These are phyloP conservation scores for Cercis canadensis DNA, from an alignment of 306 rosid species.

Conservation along the genomic window DNA sequence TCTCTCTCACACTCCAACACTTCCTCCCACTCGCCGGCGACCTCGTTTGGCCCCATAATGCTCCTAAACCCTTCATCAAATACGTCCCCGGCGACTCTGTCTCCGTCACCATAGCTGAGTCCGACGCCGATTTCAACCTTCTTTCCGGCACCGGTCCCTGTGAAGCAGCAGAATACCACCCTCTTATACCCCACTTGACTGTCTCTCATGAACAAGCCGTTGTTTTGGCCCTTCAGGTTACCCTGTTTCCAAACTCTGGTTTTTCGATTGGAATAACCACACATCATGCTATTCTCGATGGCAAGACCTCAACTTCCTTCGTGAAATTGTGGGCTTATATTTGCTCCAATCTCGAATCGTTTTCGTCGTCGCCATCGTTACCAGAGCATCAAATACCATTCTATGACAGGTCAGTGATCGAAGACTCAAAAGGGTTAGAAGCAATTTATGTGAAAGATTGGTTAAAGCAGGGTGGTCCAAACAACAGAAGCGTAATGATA, in stretches of 20 bases:
- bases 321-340: conserved; percentile 53
- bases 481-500: not conserved
- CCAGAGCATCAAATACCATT: conserved; percentile 45
- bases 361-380: not conserved
- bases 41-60: conserved; percentile 51
- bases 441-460: conserved; percentile 9
- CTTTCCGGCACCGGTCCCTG: conserved; percentile 28
- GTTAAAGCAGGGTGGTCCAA: not conserved
- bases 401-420: conserved; percentile 36
- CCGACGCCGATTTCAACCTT: conserved; percentile 34
- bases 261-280: conserved; percentile 48
- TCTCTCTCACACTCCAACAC: conserved; percentile 54
- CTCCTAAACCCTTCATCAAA: conserved; percentile 47
- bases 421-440: conserved; percentile 38
- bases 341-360: conserved; percentile 9
- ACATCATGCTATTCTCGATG: conserved; percentile 59
- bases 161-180: conserved; percentile 31
- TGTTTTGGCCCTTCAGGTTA: conserved; percentile 49
- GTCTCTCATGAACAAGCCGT: conserved; percentile 29
- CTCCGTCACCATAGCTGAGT: conserved; percentile 50
- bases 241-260: conserved; percentile 50
- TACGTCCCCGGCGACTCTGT: conserved; percentile 46
- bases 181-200: conserved; percentile 51
- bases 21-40: conserved; percentile 54
- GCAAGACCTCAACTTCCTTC: conserved; percentile 42